Evolutionary conservation across 805 yeast species (phyloP).

Genomic region (Metschnikowia aberdeeniae): DNA sequence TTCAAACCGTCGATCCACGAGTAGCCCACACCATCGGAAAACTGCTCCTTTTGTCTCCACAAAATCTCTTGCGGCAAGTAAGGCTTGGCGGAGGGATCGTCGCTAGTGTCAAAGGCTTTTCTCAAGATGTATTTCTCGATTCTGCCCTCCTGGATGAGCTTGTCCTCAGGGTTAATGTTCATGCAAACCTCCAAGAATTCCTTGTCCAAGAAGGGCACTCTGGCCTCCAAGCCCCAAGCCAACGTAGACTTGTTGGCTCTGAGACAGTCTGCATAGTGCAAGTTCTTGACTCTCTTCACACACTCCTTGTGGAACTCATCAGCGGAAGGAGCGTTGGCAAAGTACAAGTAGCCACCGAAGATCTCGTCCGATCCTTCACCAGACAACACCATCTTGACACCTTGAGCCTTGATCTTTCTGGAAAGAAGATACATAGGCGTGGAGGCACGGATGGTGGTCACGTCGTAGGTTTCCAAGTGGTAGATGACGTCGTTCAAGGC

Average conservation of each 20-base stretch:
- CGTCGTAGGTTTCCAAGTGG: slow-evolving; percentile 97
- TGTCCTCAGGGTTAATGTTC: slow-evolving; percentile 93
- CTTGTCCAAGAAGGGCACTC: slow-evolving; percentile 98
- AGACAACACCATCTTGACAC: slow-evolving; percentile 97
- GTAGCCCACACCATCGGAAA: slow-evolving; percentile 99
- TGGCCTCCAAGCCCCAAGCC: slow-evolving; percentile 99
- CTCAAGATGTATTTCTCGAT: slow-evolving; percentile 95
- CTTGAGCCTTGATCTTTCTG: slow-evolving; percentile 98
- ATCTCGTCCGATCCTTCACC: slow-evolving; percentile 99
- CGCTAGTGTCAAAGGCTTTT: slow-evolving; percentile 94
- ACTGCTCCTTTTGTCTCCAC: slow-evolving; percentile 99
- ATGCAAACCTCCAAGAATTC: slow-evolving; percentile 85
- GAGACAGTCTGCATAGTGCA: slow-evolving; percentile 94
- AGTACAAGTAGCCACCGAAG: slow-evolving; percentile 97
- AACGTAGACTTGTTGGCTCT: slow-evolving; percentile 99
- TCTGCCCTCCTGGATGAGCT: slow-evolving; percentile 72
- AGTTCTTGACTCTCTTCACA: slow-evolving; percentile 93
- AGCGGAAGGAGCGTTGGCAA: slow-evolving; percentile 93
- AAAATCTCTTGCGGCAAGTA: slow-evolving; percentile 94
- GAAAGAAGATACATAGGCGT: slow-evolving; percentile 97
- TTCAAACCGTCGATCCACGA: slow-evolving; percentile 98
- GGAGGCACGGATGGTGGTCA: slow-evolving; percentile 97
- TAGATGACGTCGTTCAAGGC: slow-evolving; percentile 90
- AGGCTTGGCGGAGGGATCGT: slow-evolving; percentile 71
- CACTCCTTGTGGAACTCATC: slow-evolving; percentile 93